phyloP scores from a whole-genome alignment of 1,139 yeast genomes.

The Zhuliangozyma parablackwelliae region DNA sequence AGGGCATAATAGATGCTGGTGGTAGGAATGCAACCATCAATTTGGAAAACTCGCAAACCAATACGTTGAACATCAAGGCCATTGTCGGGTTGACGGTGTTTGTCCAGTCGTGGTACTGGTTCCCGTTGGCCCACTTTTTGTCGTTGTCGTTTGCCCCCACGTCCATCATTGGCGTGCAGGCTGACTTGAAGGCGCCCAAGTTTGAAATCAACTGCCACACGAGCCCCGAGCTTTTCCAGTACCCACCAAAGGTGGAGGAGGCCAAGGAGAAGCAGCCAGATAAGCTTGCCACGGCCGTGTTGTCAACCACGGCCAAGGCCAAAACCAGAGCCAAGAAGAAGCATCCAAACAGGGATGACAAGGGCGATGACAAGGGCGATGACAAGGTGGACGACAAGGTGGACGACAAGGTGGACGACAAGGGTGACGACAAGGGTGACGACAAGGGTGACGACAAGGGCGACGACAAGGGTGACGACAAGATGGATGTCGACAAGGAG shows the following conservation, averaged over 20 bases:
- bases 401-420: conserved; percentile 18
- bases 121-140: conserved; percentile 90
- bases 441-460: conserved; percentile 12
- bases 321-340: conserved; percentile 85
- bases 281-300: conserved; percentile 86
- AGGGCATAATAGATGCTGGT: conserved; percentile 98
- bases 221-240: conserved; percentile 74
- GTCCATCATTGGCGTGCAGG: conserved; percentile 76
- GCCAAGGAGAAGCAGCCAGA: conserved; percentile 81
- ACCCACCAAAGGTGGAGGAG: conserved; percentile 86
- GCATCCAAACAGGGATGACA: conserved; percentile 51
- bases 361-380: conserved; percentile 22
- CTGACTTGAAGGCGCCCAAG: conserved; percentile 83
- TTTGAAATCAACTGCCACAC: conserved; percentile 79
- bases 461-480: conserved; percentile 10
- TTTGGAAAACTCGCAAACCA: conserved; percentile 85
- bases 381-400: conserved; percentile 24
- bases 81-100: conserved; percentile 89
- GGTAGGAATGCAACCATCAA: conserved; percentile 96
- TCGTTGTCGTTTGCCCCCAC: conserved; percentile 93
- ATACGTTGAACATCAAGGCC: conserved; percentile 84
- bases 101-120: conserved; percentile 98
- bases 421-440: conserved; percentile 17
- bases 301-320: conserved; percentile 90
- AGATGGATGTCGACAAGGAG: conserved; percentile 15